Evolutionary conservation across 2,329 filamentous ascomycete genomes (phyloP), one percentile per base, ranked within the genome.

Genomic region (Penicillium sumatraense): DNA sequence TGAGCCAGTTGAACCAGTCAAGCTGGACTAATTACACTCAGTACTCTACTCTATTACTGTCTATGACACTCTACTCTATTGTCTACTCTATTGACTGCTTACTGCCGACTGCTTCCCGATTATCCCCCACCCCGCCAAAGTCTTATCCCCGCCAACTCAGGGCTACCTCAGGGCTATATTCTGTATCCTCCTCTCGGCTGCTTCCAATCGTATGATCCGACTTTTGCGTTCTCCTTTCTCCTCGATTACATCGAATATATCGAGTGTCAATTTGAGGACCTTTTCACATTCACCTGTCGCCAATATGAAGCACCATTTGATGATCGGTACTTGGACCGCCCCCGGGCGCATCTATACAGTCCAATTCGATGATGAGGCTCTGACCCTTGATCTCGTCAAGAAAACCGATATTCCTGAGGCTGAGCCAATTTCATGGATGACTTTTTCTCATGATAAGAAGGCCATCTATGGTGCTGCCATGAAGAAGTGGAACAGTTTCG

Each of bases 391-490:
- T 63, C 76, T 95, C 68, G 78, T 96, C 69, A 92, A 93, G 78
- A 86, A 88, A 65, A 95, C 90, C 1, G 85, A 87, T 55, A 95
- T 96, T 53, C 88, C 90, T 4, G 76, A 89, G 49, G 89, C 93
- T 61, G 90, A 96, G 75, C 90, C 91, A 7, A 95, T 96, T 63
- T 96, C 91, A 56, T 96, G 91, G 91, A 93, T 96, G 89, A 88
- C 90, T 14, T 93, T 96, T 68, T 89, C 91, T 88, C 90, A 96
- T 75, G 79, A 83, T 58, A 89, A 88, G 69, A 93, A 91, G 75
- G 89, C 89, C 72, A 88, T 96, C 57, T 96, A 96, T 73, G 91
- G 91, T 67, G 88, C 91, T 3, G 90, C 90, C 57, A 95, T 95
- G 90, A 96, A 96, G 81, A 93, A 92, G 73, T 96, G 91, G 90